Evolutionary conservation across 805 yeast genomes (phyloP).

Genomic region (Groenewaldozyma tartarivorans): DNA sequence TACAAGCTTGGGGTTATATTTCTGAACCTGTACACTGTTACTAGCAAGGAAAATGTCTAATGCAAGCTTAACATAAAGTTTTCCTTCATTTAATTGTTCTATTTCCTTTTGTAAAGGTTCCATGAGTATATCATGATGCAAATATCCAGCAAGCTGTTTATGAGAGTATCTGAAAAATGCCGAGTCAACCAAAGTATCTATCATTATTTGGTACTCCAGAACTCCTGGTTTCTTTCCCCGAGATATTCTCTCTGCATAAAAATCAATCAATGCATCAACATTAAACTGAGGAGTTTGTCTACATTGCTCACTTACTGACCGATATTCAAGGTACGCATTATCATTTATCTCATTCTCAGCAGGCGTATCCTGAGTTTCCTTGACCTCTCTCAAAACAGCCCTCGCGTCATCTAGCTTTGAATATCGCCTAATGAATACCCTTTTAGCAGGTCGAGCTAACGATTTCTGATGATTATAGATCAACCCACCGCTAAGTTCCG

Average conservation of each 20-base stretch:
- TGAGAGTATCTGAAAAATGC: not conserved
- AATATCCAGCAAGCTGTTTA: not conserved
- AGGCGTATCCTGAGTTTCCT: not conserved
- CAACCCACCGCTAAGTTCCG: constrained; percentile 1
- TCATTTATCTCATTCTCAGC: too few relatives aligned
- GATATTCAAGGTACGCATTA: too few relatives aligned
- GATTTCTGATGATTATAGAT: constrained; percentile 10
- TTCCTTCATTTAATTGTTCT: constrained; percentile 9
- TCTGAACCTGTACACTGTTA: constrained; percentile 15
- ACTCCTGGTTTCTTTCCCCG: constrained; percentile 17
- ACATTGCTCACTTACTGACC: not conserved
- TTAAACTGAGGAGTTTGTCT: constrained; percentile 7
- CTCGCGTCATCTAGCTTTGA: not conserved
- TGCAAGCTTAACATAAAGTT: constrained; percentile 19
- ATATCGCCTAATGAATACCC: constrained; percentile 3
- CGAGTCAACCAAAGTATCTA: constrained; percentile 17
- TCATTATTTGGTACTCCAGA: constrained; percentile 21
- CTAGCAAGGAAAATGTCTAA: constrained; percentile 25
- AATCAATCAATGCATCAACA: constrained; percentile 19
- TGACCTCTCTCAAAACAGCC: not conserved
- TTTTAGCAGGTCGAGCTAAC: not conserved
- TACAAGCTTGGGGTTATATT: constrained; percentile 9
- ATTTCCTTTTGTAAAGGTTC: constrained; percentile 8
- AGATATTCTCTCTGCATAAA: constrained; percentile 21
- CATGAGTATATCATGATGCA: constrained; percentile 1